Base-by-base conservation (phyloP, 2,329 filamentous ascomycete genomes). In the Dryadomyces quercivorus region DNA sequence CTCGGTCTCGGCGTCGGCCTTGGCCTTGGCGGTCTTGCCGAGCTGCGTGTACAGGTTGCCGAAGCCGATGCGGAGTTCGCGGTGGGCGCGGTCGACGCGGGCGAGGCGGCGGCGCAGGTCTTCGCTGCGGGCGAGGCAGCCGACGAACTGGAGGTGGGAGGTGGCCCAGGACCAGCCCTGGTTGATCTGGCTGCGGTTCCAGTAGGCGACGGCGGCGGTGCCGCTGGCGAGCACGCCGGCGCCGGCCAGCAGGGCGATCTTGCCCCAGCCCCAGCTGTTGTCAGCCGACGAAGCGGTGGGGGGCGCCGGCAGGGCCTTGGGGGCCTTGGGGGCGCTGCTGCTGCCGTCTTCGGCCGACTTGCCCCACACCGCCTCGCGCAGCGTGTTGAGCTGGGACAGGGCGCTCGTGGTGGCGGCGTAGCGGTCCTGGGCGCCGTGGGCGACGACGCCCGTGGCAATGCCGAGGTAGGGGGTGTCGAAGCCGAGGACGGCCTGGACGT, bases 381-480 rank as follows among this genome's bases (percentile, higher is more conserved):
- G 65, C 69, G 82, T 63, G 77, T 80, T 70, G 60, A 88, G 69
- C 67, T 83, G 77, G 7, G 81, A 72, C 52, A 93, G 79, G 5
- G 88, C 86, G 1, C 82, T 76, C 5, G 80, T 77, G 8, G 85
- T 85, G 45, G 82, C 84, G 57, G 84, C 85, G 70, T 92, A 92
- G 63, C 95, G 89, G 45, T 81, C 84, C 72, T 97, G 90, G 6
- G 92, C 91, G 57, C 85, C 83, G 66, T 92, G 86, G 4, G 88
- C 87, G n/a, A 93, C 84, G 1, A 93, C 86, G 26, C 86, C 85
- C 0, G 88, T 87, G 21, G 84, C 81, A 59, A 91, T 89, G 55
- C 87, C 86, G 1, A 93, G 77, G 66, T 87, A 98, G 1, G 93
- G 93, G 1, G 93, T 98, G 70, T 97, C 92, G 66, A 96, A 95